Evolutionary conservation across 495 filamentous ascomycete genomes (phyloP).

Genomic region (Lasiosphaeria hispida): DNA sequence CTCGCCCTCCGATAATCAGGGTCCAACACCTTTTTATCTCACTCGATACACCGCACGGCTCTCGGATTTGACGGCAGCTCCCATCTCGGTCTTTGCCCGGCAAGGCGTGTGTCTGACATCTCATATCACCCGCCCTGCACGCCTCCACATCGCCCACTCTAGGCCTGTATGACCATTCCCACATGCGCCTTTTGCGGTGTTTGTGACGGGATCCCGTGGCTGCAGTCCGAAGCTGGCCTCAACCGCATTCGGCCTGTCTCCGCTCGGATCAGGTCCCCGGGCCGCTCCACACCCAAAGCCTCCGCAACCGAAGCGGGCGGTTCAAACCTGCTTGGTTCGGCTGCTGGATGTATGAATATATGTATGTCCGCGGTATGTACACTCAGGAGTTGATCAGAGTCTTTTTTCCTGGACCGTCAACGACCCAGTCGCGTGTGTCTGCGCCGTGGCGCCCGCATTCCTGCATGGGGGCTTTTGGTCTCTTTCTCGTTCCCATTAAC

Average conservation of each 20-base stretch:
- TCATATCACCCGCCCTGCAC: too few relatives aligned
- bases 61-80: too few relatives aligned
- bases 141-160: too few relatives aligned
- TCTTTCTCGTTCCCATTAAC: conserved; percentile 11
- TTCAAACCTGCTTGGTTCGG: neutral
- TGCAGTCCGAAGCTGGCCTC: conserved; percentile 11
- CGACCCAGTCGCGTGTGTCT: neutral
- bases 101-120: too few relatives aligned
- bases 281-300: conserved; percentile 18
- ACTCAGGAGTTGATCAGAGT: neutral
- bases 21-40: too few relatives aligned
- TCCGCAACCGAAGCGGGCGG: conserved; percentile 20
- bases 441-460: conserved; percentile 9
- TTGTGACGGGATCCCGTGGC: conserved; percentile 13
- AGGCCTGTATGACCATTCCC: too few relatives aligned
- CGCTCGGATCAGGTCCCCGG: conserved; percentile 24
- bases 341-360: too few relatives aligned
- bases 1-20: too few relatives aligned
- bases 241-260: conserved; percentile 23
- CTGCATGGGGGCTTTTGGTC: conserved; percentile 21
- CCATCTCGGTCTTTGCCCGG: too few relatives aligned
- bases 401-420: too few relatives aligned
- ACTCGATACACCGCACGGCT: too few relatives aligned
- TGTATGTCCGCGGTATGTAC: conserved; percentile 1
- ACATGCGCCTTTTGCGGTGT: conserved; percentile 3